A percentile compares a stretch with the other conserved stretches of the same genome.
phyloP scores from a whole-genome alignment of 169 alveolate species.

The Plasmodium knowlesi region DNA sequence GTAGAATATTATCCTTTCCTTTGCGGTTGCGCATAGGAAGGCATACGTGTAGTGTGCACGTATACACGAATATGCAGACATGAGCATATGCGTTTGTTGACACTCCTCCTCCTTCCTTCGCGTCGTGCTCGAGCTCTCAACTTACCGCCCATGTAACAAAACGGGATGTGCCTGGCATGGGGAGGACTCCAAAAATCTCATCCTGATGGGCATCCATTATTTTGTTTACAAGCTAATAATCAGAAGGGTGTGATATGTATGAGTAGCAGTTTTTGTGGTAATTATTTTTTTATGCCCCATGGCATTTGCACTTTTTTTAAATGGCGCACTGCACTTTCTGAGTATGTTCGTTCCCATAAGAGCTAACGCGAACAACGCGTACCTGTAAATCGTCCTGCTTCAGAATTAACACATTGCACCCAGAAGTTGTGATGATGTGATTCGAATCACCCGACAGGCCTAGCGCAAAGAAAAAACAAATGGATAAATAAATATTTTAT shows the following conservation, averaged over 20 bases:
- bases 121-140: not conserved
- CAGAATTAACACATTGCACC: constrained; percentile 22
- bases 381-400: constrained; percentile 31
- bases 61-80: not conserved
- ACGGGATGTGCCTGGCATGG: constrained; percentile 17
- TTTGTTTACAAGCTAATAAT: constrained; percentile 15
- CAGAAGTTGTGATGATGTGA: constrained; percentile 12
- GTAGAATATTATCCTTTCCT: not conserved
- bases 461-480: not conserved
- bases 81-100: not conserved
- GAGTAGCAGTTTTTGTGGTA: not conserved
- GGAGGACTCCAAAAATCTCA: constrained; percentile 12
- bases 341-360: not conserved
- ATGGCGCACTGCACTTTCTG: not conserved
- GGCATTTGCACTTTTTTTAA: not conserved
- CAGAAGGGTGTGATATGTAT: not conserved
- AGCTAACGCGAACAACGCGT: not conserved
- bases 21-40: not conserved
- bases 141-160: constrained; percentile 62
- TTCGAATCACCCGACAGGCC: constrained; percentile 41
- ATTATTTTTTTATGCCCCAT: not conserved
- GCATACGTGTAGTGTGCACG: not conserved
- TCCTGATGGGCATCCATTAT: constrained; percentile 23
- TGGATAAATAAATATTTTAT: not conserved
- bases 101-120: not conserved